Conservation (phyloP, 495 filamentous ascomycete species). For the Aspergillus bertholletiae region DNA sequence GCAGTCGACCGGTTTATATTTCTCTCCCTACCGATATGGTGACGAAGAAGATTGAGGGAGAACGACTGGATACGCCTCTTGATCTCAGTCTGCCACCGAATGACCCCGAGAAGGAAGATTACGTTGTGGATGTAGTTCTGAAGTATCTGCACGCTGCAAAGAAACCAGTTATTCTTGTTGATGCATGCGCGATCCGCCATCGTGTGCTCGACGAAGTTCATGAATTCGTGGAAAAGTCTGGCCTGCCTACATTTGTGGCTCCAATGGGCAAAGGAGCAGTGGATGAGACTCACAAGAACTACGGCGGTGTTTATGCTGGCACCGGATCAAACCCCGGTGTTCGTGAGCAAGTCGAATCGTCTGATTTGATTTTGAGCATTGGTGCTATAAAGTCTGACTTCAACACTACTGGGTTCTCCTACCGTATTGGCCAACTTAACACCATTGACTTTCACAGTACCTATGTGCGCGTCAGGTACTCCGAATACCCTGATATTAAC, state of each 20-base stretch:
- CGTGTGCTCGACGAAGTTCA: slow-evolving; percentile 70
- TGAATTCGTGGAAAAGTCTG: slow-evolving; percentile 70
- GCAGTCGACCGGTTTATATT: slow-evolving; percentile 77
- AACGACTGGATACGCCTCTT: slow-evolving; percentile 63
- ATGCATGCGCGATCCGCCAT: slow-evolving; percentile 88
- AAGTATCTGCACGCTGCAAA: slow-evolving; percentile 74
- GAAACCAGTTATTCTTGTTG: slow-evolving; percentile 78
- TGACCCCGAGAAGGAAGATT: slow-evolving; percentile 71
- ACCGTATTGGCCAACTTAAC: slow-evolving; percentile 73
- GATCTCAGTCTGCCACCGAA: slow-evolving; percentile 63
- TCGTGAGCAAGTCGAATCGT: slow-evolving; percentile 67
- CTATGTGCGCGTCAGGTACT: slow-evolving; percentile 71
- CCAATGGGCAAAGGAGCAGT: slow-evolving; percentile 93
- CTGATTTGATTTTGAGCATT: slow-evolving; percentile 80
- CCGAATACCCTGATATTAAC: slow-evolving; percentile 75
- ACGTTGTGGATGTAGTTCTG: slow-evolving; percentile 76
- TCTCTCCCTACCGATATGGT: slow-evolving; percentile 84
- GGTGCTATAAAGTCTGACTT: slow-evolving; percentile 86
- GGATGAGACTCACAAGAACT: slow-evolving; percentile 70
- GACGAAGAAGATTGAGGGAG: slow-evolving; percentile 71
- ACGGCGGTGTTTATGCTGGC: slow-evolving; percentile 85
- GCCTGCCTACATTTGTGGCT: slow-evolving; percentile 78
- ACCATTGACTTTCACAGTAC: slow-evolving; percentile 87
- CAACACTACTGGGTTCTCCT: slow-evolving; percentile 88
- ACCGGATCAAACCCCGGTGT: slow-evolving; percentile 71